Conservation (phyloP, 495 filamentous ascomycete species). For the Thermochaetoides thermophila region DNA sequence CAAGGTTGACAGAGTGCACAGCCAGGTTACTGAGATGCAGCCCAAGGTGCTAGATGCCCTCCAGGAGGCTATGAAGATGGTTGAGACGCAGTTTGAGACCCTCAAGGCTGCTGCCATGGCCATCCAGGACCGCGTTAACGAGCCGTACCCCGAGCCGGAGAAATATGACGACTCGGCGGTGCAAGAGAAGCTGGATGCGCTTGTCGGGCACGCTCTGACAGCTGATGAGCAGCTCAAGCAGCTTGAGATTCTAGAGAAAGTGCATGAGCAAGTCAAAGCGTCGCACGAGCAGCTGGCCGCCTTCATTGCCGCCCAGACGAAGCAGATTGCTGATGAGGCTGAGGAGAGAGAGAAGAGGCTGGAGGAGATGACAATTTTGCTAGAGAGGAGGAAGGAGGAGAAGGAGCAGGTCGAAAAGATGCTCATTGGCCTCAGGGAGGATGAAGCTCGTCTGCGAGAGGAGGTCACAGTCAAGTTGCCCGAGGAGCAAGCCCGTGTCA, state of each 20-base stretch:
- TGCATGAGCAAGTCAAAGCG: slow-evolving; percentile 74
- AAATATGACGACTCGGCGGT: slow-evolving; percentile 47
- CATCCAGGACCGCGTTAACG: slow-evolving; percentile 40
- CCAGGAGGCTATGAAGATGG: slow-evolving; percentile 65
- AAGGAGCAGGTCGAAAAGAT: slow-evolving; percentile 65
- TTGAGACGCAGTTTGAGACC: slow-evolving; percentile 69
- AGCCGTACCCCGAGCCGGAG: slow-evolving; percentile 27
- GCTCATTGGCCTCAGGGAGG: slow-evolving; percentile 38
- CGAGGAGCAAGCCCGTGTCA: slow-evolving; percentile 31
- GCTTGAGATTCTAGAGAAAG: slow-evolving; percentile 67
- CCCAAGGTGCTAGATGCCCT: slow-evolving; percentile 72
- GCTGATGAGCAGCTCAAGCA: slow-evolving; percentile 43
- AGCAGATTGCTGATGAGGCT: slow-evolving; percentile 61
- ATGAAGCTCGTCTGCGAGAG: slow-evolving; percentile 27
- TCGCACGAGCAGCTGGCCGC: slow-evolving; percentile 78
- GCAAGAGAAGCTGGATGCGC: slow-evolving; percentile 72
- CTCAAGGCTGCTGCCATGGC: slow-evolving; percentile 32
- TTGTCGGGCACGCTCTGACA: slow-evolving; percentile 51
- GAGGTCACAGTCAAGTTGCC: slow-evolving; percentile 31
- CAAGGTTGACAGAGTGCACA: slow-evolving; percentile 61
- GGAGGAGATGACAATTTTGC: slow-evolving; percentile 62
- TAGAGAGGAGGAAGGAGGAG: slow-evolving; percentile 66
- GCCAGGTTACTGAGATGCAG: slow-evolving; percentile 60
- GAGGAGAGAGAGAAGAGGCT: slow-evolving; percentile 68
- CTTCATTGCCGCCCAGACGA: slow-evolving; percentile 69